Conservation (phyloP, 805 yeast species). For the Candida rishiriensis region DNA sequence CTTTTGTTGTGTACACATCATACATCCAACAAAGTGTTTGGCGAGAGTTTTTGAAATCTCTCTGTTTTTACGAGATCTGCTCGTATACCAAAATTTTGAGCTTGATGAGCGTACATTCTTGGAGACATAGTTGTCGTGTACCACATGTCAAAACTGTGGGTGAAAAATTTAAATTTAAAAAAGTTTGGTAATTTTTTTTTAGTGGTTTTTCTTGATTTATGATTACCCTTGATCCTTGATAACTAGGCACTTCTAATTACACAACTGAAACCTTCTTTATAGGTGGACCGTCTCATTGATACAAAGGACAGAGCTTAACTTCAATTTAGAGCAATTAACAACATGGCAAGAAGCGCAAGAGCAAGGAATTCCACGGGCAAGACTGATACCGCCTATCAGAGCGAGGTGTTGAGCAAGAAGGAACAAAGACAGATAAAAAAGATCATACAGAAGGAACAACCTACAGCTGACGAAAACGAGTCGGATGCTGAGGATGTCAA, state of each 20-base stretch:
- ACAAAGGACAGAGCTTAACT: background rate
- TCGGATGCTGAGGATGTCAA: slow-evolving; percentile 32
- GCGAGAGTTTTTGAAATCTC: too few relatives aligned
- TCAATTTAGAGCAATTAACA: background rate
- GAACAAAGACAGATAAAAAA: slow-evolving; percentile 35
- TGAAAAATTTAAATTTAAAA: background rate
- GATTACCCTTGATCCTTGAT: background rate
- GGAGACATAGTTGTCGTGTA: too few relatives aligned
- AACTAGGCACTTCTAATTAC: too few relatives aligned
- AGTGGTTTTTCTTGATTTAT: background rate
- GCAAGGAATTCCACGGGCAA: slow-evolving; percentile 10
- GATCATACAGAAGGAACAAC: slow-evolving; percentile 25
- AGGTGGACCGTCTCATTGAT: too few relatives aligned
- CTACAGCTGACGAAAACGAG: slow-evolving; percentile 21
- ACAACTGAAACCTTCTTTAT: too few relatives aligned
- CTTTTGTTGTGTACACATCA: too few relatives aligned
- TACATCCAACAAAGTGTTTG: too few relatives aligned
- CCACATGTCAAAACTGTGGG: background rate
- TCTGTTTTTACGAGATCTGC: too few relatives aligned
- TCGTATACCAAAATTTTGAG: too few relatives aligned
- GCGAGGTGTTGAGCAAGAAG: slow-evolving; percentile 54
- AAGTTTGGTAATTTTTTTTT: background rate
- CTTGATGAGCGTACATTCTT: too few relatives aligned
- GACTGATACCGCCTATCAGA: slow-evolving; percentile 38
- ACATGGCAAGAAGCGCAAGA: slow-evolving; percentile 14